These are phyloP conservation scores for Fusarium sp. DNA, from an alignment of 2,329 filamentous ascomycete genomes.

Conservation along the genomic window DNA sequence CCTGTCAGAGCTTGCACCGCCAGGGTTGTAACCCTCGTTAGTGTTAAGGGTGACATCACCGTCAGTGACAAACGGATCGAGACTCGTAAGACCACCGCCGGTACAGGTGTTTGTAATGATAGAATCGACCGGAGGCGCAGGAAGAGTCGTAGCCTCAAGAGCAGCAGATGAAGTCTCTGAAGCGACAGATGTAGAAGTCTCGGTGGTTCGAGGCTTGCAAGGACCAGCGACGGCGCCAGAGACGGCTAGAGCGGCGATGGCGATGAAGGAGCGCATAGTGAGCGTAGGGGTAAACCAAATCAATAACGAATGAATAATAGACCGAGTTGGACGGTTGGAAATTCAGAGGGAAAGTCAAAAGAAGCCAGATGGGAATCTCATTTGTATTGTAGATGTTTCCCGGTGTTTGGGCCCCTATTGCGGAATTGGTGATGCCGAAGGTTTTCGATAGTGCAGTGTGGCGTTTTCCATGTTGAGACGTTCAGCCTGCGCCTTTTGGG, in stretches of 20 bases:
- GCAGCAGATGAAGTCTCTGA: neutral
- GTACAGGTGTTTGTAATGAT: slow-evolving; percentile 1
- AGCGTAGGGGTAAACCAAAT: neutral
- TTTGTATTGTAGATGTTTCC: neutral
- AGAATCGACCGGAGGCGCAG: neutral
- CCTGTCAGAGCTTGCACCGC: neutral
- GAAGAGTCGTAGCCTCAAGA: neutral
- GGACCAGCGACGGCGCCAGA: slow-evolving; percentile 17
- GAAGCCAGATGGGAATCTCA: too few relatives aligned
- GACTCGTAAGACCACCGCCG: slow-evolving; percentile 7
- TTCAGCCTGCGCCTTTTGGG: slow-evolving; percentile 7
- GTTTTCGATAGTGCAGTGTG: slow-evolving; percentile 10
- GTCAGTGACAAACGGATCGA: neutral
- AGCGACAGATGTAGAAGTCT: neutral
- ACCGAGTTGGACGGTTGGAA: slow-evolving; percentile 24
- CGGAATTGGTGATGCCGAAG: neutral
- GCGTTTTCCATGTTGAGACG: neutral
- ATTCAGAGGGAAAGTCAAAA: neutral
- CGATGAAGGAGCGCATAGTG: slow-evolving; percentile 27
- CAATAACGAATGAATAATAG: neutral
- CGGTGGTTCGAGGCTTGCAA: slow-evolving; percentile 13
- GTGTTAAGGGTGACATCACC: neutral
- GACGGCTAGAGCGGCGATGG: slow-evolving; percentile 25
- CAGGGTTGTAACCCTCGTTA: neutral
- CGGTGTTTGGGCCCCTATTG: neutral